Conservation (phyloP, 768 basidiomycete genomes). For the Serendipita vermifera region DNA sequence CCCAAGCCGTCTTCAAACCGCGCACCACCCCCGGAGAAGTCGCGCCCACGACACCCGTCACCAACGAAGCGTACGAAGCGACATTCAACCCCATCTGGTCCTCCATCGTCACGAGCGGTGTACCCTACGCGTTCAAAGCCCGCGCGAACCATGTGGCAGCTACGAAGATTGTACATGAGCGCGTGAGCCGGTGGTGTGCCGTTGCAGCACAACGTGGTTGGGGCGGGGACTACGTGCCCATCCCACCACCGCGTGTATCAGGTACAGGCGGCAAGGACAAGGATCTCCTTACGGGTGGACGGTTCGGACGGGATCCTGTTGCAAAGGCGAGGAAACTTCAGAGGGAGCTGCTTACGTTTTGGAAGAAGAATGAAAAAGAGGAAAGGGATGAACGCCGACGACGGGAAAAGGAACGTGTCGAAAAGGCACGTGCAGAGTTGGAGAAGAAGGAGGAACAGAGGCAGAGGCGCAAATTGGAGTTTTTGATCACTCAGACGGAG, state of each 20-base stretch:
- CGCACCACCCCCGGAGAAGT: neutral
- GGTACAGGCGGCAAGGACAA: slow-evolving; percentile 28
- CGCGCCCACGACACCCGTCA: neutral
- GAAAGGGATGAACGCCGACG: slow-evolving; percentile 85
- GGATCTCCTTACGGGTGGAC: slow-evolving; percentile 37
- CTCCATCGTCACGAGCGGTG: neutral
- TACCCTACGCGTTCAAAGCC: neutral
- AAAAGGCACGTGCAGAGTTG: slow-evolving; percentile 78
- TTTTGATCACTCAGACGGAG: slow-evolving; percentile 96
- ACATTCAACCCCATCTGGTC: neutral
- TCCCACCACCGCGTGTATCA: slow-evolving; percentile 21
- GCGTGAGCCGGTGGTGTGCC: neutral
- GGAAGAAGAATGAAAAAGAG: slow-evolving; percentile 97
- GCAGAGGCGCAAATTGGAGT: slow-evolving; percentile 92
- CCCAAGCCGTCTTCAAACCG: neutral
- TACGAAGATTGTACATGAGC: slow-evolving; percentile 2
- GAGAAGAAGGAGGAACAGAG: slow-evolving; percentile 88
- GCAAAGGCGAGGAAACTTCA: slow-evolving; percentile 76
- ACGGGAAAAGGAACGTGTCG: slow-evolving; percentile 87
- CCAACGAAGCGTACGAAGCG: neutral
- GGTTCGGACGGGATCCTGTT: slow-evolving; percentile 21
- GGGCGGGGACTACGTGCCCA: slow-evolving; percentile 16
- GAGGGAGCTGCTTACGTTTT: slow-evolving; percentile 94
- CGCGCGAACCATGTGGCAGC: neutral
- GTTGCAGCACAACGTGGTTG: slow-evolving; percentile 8